Evolutionary conservation across 345 rosid species (phyloP), one percentile per base, ranked within the genome.

Genomic region (Murraya paniculata): DNA sequence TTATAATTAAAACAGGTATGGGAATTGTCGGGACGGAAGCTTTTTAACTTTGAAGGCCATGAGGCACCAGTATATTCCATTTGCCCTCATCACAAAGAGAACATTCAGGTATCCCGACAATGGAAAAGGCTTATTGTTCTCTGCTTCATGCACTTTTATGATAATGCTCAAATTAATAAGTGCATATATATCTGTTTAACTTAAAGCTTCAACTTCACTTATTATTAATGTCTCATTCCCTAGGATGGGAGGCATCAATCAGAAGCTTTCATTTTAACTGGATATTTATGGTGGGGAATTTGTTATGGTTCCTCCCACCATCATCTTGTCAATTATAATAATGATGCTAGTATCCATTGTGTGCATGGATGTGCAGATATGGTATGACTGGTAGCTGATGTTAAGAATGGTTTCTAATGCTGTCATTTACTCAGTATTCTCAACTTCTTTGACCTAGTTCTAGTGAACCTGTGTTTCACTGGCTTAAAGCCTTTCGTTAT

Each of bases 31-130:
- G 95, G 98, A 59, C 81, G 82, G 80, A 91, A 77, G 70, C 85
- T 89, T 72, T 93, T 84, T 78, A 87, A 83, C 79, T 95, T 95
- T 75, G 93, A 87, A 87, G 98, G 98, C 74, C 98, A 95, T 30
- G 94, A 91, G 57, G 92, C 98, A 73, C 89, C 95, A 5, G 95
- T 93, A 45, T 93, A 93, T 85, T 91, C 94, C 45, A 86, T 95
- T 71, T 93, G 95, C 79, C 97, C 98, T 82, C 98, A 95, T 81
- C 91, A 92, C 87, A 91, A 91, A 86, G 97, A 92, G 75, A 93
- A 73, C 81, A 87, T 92, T 83, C 97, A 95, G 98, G 98, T 95
- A 82, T 81, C 66, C 28, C 36, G 9, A 14, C 24, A 39, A 59
- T 53, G 70, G 56, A 60, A 53, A 65, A 35, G 45, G 38, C 72